phyloP scores from a whole-genome alignment of 352 stramenopile species.

The Achlya hypogyna region DNA sequence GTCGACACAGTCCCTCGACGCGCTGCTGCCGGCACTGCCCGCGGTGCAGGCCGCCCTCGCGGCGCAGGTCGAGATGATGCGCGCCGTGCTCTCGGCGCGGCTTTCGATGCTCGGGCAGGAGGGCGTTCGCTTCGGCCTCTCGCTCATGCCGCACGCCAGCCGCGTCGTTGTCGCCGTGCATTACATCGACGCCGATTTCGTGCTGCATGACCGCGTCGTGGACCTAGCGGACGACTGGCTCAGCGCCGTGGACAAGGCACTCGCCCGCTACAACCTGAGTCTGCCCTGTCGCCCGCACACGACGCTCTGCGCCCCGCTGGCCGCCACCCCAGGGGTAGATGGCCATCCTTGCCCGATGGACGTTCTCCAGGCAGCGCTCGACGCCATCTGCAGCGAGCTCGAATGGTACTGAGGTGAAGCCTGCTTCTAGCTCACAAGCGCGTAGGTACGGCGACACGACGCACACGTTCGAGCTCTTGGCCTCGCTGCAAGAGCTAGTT shows the following conservation, averaged over 20 bases:
- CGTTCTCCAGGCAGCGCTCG: background rate
- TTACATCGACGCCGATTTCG: constrained; percentile 17
- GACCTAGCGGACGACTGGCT: background rate
- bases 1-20: background rate
- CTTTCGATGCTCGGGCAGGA: background rate
- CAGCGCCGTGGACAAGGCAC: background rate
- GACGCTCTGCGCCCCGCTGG: background rate
- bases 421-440: too few relatives aligned
- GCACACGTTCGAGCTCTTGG: too few relatives aligned
- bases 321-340: background rate
- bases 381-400: background rate
- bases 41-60: background rate
- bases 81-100: background rate
- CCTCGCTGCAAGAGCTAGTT: too few relatives aligned
- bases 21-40: background rate
- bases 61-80: background rate
- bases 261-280: background rate
- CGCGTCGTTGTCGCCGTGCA: background rate
- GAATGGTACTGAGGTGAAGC: background rate
- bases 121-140: background rate
- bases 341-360: background rate
- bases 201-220: constrained; percentile 7
- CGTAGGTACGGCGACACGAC: too few relatives aligned
- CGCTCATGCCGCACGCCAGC: background rate
- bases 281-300: background rate